phyloP scores from a whole-genome alignment of 257 asterid species.

The Primulina huaijiensis region DNA sequence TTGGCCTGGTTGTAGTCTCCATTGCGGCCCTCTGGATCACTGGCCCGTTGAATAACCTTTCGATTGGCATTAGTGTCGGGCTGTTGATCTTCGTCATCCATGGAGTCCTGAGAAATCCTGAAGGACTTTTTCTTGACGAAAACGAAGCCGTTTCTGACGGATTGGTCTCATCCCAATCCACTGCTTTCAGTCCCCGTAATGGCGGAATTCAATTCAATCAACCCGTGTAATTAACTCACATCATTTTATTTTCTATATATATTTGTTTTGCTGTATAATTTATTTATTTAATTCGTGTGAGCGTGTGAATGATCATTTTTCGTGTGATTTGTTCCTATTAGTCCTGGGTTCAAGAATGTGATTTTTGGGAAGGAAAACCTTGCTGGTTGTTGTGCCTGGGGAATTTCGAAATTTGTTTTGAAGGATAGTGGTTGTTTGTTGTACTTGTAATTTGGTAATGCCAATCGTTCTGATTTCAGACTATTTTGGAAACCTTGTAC shows the following conservation, averaged over 20 bases:
- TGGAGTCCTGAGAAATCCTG: conserved; percentile 61
- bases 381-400: background rate
- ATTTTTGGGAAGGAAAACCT: conserved; percentile 13
- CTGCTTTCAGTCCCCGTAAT: conserved; percentile 22
- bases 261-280: background rate
- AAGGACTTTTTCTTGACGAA: conserved; percentile 68
- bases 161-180: conserved; percentile 35
- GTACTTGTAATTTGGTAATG: conserved; percentile 1
- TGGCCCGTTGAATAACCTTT: conserved; percentile 45
- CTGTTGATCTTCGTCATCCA: conserved; percentile 41
- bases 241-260: background rate
- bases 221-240: conserved; percentile 32
- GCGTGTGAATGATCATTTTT: conserved; percentile 21
- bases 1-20: conserved; percentile 39
- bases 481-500: background rate
- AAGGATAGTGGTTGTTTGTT: background rate
- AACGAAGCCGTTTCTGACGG: conserved; percentile 58
- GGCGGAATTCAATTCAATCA: conserved; percentile 32
- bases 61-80: conserved; percentile 56
- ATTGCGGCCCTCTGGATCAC: conserved; percentile 38
- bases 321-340: conserved; percentile 9
- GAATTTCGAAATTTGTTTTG: background rate
- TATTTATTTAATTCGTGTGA: background rate
- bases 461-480: background rate
- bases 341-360: conserved; percentile 12